Evolutionary conservation across 768 basidiomycete species (phyloP), one percentile per base, ranked within the genome.

Genomic region (Mycena kentingensis): DNA sequence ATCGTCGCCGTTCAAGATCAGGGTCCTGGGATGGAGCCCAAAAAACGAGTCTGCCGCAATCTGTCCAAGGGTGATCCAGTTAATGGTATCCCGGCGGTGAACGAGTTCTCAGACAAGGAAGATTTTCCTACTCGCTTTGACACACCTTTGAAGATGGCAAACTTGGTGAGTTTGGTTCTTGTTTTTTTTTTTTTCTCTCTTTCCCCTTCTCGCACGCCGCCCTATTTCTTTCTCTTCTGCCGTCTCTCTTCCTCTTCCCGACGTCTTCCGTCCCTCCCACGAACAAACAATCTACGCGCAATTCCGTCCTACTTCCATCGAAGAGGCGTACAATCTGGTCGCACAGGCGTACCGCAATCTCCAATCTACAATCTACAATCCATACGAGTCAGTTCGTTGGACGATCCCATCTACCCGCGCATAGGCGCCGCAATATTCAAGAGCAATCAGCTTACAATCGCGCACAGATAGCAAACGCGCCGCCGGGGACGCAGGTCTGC

Each of bases 401-500:
- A n/a, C n/a, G n/a, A n/a, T n/a, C n/a, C n/a, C n/a, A n/a, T n/a
- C n/a, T n/a, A n/a, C n/a, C n/a, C n/a, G n/a, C n/a, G n/a, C n/a
- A n/a, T n/a, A n/a, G n/a, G n/a, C n/a, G n/a, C n/a, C n/a, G n/a
- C n/a, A n/a, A n/a, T n/a, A n/a, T n/a, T n/a, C n/a, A n/a, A n/a
- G n/a, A n/a, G n/a, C n/a, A n/a, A n/a, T n/a, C n/a, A 13, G 10
- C 15, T 19, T 21, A n/a, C 13, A 35, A 29, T 11, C 31, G 32
- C 29, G 32, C 26, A 35, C 44, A 67, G 66, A 49, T 67, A 1
- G 57, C 64, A 2, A 1, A 16, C 0, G 60, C 64, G 0, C 66
- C 64, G 8, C 44, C 37, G 0, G 65, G 67, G 3, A 61, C 64
- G 1, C 54, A 65, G 35, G 67, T 58, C 0, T 57, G 64, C 15